phyloP scores from a whole-genome alignment of 495 filamentous ascomycete species.

The Sphaerosporella brunnea region DNA sequence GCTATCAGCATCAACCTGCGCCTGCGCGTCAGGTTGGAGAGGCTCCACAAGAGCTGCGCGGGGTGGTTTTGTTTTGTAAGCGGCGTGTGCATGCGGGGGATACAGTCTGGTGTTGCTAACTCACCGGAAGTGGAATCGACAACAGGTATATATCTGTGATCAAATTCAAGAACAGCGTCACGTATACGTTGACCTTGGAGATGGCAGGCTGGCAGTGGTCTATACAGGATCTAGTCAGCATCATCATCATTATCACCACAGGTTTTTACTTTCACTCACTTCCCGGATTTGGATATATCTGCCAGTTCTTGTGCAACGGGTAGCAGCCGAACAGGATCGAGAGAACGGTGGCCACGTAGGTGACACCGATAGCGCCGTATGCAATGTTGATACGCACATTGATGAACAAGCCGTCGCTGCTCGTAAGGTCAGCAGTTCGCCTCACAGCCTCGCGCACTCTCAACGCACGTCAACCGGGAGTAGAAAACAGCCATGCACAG shows the following conservation, averaged over 20 bases:
- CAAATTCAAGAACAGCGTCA: conserved; percentile 34
- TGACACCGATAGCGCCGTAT: conserved; percentile 28
- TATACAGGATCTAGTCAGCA: conserved; percentile 11
- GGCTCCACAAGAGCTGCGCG: conserved; percentile 36
- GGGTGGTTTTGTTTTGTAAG: neutral
- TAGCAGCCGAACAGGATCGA: conserved; percentile 29
- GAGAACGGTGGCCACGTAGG: conserved; percentile 36
- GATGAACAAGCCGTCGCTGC: neutral
- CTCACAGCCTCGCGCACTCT: conserved; percentile 33
- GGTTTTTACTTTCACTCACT: no score
- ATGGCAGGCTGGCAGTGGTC: conserved; percentile 24
- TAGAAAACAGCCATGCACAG: conserved; percentile 43
- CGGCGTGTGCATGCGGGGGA: neutral
- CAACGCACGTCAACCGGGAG: conserved; percentile 36
- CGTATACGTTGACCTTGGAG: neutral
- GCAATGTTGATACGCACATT: neutral
- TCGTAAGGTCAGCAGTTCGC: conserved; percentile 28
- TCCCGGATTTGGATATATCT: conserved; percentile 40
- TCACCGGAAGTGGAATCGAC: conserved; percentile 30
- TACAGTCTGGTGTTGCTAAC: conserved; percentile 1
- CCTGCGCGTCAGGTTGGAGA: conserved; percentile 33
- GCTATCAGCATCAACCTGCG: conserved; percentile 38
- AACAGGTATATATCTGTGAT: conserved; percentile 39
- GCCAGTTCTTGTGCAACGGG: conserved; percentile 39
- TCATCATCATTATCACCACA: no score